Percentiles rank a stretch among this genome's conserved stretches.
phyloP scores from a whole-genome alignment of 768 basidiomycete species.

The Inosperma sp. region DNA sequence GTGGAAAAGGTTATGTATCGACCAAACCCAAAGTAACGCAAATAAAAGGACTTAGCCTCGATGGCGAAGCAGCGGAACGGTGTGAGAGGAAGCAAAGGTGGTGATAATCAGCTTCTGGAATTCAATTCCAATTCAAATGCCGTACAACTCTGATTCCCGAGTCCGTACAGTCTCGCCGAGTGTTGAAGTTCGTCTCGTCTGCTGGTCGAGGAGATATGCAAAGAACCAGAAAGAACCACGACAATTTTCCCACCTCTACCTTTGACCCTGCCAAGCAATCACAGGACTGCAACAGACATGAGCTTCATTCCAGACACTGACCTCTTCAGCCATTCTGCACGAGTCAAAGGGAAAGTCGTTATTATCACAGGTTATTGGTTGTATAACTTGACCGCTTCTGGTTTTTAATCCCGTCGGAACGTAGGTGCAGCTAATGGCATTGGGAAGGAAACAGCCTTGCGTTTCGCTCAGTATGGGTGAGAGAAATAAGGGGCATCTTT shows the following conservation, averaged over 20 bases:
- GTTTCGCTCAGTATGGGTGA: constrained; percentile 51
- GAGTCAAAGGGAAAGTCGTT: constrained; percentile 44
- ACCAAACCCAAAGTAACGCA: too few species aligned
- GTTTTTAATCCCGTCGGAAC: not conserved
- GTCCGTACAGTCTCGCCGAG: too few species aligned
- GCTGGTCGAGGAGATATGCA: too few species aligned
- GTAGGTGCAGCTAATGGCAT: constrained; percentile 53
- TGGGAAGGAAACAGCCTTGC: constrained; percentile 46
- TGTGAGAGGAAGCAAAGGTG: not conserved
- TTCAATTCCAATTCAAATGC: too few species aligned
- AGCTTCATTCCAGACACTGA: constrained; percentile 43
- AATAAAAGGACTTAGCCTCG: not conserved
- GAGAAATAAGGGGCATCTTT: constrained; percentile 14
- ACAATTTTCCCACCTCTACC: too few species aligned
- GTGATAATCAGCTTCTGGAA: too few species aligned
- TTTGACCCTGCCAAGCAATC: too few species aligned
- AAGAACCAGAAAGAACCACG: too few species aligned
- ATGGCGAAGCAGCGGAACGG: not conserved
- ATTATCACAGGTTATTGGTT: constrained; percentile 44
- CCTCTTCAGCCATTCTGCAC: constrained; percentile 38
- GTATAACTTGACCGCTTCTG: not conserved
- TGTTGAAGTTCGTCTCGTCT: too few species aligned
- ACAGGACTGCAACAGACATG: too few species aligned
- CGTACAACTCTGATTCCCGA: too few species aligned
- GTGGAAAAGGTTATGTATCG: too few species aligned